Base-by-base conservation (phyloP, 306 rosid genomes). In the Gillenia trifoliata region DNA sequence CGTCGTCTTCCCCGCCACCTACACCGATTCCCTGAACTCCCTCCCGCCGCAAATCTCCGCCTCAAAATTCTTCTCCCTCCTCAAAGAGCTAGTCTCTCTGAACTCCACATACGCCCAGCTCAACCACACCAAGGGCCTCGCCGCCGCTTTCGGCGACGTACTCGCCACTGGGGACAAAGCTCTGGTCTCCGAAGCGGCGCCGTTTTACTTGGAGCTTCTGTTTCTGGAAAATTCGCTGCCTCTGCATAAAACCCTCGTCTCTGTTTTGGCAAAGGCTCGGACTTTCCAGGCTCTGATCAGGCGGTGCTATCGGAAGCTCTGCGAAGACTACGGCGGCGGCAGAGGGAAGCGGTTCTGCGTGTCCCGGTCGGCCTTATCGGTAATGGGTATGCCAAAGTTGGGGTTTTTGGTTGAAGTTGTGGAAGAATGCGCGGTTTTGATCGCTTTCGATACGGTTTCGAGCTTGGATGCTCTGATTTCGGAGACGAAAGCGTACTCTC, bases 301-400 rank as follows among this genome's bases (percentile, higher is more conserved):
- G 15, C 71, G 41, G 33, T 78, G 87, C 75, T 92, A 90, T 64
- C 61, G 71, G 8, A 38, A 43, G 3, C 93, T 92, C 47, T 82
- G 90, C 49, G 85, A 79, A 29, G 83, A 81, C 4, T 68, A 83
- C 15, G 86, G 86, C 52, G 84, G 84, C 10, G 67, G 80, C 0
- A 73, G 75, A 20, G 91, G 88, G 73, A 81, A 77, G 72, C 76
- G 83, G n/a, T 92, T 94, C 72, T 73, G 89, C 52, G 91, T 84
- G 19, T 92, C 97, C 0, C 73, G 96, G 12, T 89, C 89, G 10
- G 93, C 90, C 40, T 62, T 92, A 33, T 90, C 96, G 11, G 83
- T 94, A 40, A 54, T 94, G 80, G 91, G 92, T 26, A 74, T 94
- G 92, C 92, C 97, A 0, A 94, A 90, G 67, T 80, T 94, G 81